Percentiles rank a stretch among this genome's conserved stretches.
phyloP scores from a whole-genome alignment of 495 filamentous ascomycete species.

The Parathielavia hyrcaniae region DNA sequence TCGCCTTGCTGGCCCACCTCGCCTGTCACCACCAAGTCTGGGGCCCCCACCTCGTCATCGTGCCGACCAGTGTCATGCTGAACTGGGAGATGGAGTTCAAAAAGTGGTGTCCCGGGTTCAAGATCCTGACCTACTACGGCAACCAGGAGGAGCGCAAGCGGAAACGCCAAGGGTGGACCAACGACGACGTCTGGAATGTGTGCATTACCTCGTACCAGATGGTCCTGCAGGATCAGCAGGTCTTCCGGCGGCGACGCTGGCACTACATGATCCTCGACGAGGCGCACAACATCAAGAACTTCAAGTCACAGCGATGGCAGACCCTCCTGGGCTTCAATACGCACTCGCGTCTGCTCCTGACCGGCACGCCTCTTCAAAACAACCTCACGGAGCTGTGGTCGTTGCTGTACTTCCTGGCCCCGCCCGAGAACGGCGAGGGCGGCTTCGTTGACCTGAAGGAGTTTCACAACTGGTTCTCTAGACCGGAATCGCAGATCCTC shows the following conservation, averaged over 20 bases:
- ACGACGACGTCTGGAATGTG: constrained; percentile 90
- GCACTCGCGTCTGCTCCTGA: constrained; percentile 76
- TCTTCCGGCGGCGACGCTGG: constrained; percentile 91
- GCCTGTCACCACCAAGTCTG: constrained; percentile 87
- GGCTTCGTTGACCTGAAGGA: constrained; percentile 86
- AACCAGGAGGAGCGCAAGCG: constrained; percentile 82
- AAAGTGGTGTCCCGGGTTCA: constrained; percentile 98
- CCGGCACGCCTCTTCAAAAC: constrained; percentile 95
- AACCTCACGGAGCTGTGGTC: constrained; percentile 97
- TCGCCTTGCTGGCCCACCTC: constrained; percentile 86
- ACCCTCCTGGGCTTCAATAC: constrained; percentile 88
- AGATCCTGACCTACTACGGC: constrained; percentile 95
- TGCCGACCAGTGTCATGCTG: constrained; percentile 96
- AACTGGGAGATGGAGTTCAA: constrained; percentile 99
- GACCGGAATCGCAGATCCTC: constrained; percentile 88
- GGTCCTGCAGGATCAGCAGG: constrained; percentile 84
- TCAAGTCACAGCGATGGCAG: constrained; percentile 95
- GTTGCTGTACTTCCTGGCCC: constrained; percentile 90
- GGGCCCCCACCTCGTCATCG: constrained; percentile 94
- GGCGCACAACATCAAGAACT: constrained; percentile 99
- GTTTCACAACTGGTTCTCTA: constrained; percentile 89
- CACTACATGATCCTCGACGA: constrained; percentile 99
- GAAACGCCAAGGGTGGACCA: constrained; percentile 86
- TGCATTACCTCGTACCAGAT: constrained; percentile 96
- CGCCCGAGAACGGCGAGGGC: constrained; percentile 75